A percentile compares a stretch with the other conserved stretches of the same genome.
phyloP scores from a whole-genome alignment of 2,329 filamentous ascomycete species.

The Penicillium concentricum region DNA sequence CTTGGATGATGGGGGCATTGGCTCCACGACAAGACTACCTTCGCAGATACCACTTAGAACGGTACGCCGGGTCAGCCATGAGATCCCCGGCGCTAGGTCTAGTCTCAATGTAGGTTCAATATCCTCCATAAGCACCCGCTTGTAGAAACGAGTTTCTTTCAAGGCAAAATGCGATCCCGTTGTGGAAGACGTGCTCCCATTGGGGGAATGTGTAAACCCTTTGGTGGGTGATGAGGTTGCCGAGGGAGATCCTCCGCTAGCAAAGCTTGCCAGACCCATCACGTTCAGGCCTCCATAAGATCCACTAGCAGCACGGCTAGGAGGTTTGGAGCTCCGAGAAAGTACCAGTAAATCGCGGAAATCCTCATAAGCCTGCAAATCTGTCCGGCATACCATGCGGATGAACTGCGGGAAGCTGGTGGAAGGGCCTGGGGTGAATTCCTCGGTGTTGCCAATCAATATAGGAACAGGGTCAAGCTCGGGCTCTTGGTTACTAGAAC shows the following conservation, averaged over 20 bases:
- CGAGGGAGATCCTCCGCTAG: constrained; percentile 52
- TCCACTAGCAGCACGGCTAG: constrained; percentile 69
- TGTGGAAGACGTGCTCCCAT: constrained; percentile 41
- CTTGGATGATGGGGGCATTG: constrained; percentile 62
- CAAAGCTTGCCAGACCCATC: constrained; percentile 53
- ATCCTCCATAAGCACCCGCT: constrained; percentile 82
- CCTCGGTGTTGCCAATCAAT: constrained; percentile 48
- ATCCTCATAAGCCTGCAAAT: constrained; percentile 78
- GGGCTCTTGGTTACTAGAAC: constrained; percentile 53
- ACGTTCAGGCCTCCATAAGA: constrained; percentile 65
- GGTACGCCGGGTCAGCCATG: constrained; percentile 85
- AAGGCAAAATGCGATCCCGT: constrained; percentile 55
- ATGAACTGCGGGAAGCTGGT: constrained; percentile 80
- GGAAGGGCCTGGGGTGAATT: constrained; percentile 61
- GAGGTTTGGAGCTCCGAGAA: constrained; percentile 60
- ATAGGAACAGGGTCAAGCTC: constrained; percentile 60
- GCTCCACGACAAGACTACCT: constrained; percentile 85
- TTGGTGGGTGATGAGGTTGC: constrained; percentile 59
- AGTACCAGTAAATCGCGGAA: constrained; percentile 74
- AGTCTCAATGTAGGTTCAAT: constrained; percentile 91
- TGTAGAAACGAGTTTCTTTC: constrained; percentile 93
- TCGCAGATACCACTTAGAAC: constrained; percentile 81
- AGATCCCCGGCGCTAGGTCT: constrained; percentile 84
- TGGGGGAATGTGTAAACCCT: constrained; percentile 58
- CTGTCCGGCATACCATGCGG: constrained; percentile 77